phyloP scores from a whole-genome alignment of 2,329 filamentous ascomycete genomes.

The Phaeoacremonium minimum region DNA sequence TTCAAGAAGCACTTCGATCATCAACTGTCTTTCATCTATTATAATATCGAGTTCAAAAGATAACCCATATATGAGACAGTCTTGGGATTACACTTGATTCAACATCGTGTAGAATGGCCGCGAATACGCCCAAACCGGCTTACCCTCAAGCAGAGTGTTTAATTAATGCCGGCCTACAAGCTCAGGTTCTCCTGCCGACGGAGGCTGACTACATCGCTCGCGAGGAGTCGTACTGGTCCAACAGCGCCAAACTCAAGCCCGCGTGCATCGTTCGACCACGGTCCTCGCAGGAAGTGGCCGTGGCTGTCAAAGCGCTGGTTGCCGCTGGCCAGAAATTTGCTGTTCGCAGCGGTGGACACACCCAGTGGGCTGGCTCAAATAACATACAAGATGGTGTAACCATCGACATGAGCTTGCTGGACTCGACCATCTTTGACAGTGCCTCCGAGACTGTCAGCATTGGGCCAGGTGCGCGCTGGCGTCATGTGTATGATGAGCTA shows the following conservation, averaged over 20 bases:
- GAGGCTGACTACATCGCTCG: no score
- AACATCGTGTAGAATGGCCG: no score
- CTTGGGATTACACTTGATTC: no score
- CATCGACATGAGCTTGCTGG: slow-evolving; percentile 28
- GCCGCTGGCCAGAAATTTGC: slow-evolving; percentile 27
- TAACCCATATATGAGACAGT: no score
- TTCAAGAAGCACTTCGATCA: no score
- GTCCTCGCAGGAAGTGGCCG: slow-evolving; percentile 27
- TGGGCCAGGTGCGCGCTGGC: slow-evolving; percentile 29
- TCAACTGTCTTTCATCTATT: no score
- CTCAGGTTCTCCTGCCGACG: no score
- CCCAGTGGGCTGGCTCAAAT: slow-evolving; percentile 24
- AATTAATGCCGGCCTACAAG: no score
- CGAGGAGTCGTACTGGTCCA: no score
- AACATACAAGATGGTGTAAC: slow-evolving; percentile 30
- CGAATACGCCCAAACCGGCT: no score
- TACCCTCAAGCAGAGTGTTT: no score
- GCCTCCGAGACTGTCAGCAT: slow-evolving; percentile 22
- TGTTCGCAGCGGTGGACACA: slow-evolving; percentile 32
- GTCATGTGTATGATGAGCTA: slow-evolving; percentile 26
- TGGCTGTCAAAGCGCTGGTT: slow-evolving; percentile 25
- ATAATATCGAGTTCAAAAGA: no score
- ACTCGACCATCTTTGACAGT: slow-evolving; percentile 20
- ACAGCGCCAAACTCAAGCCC: slow-evolving; percentile 10
- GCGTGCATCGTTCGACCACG: slow-evolving; percentile 12